Conservation (phyloP, 495 filamentous ascomycete genomes). For the Neurospora hispaniola region DNA sequence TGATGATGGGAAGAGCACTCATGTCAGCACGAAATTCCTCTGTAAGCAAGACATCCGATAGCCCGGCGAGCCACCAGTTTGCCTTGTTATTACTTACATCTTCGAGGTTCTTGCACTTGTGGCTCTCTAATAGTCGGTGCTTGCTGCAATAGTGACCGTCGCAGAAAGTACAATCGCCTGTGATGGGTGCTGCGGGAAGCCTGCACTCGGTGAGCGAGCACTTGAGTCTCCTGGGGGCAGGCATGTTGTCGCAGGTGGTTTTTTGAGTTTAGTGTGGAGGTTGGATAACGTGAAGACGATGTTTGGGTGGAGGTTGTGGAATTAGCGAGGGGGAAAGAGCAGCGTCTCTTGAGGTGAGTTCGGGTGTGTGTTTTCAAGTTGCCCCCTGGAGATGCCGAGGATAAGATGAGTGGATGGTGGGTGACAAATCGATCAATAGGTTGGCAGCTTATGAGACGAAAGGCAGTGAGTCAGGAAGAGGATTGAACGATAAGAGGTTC, state of each 20-base stretch:
- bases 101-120: conserved; percentile 88
- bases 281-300: conserved; percentile 5
- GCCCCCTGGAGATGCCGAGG: not conserved
- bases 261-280: not conserved
- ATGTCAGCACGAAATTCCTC: conserved; percentile 23
- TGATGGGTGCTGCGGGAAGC: conserved; percentile 74
- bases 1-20: conserved; percentile 17
- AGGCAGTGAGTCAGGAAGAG: not conserved
- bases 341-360: not conserved
- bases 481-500: not conserved
- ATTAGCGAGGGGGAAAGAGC: not conserved
- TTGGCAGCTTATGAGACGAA: not conserved
- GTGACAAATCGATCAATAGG: not conserved
- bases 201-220: conserved; percentile 87
- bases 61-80: conserved; percentile 41
- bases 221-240: conserved; percentile 63
- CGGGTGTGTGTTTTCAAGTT: not conserved
- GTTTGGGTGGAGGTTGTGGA: conserved; percentile 10
- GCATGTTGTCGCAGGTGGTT: conserved; percentile 37
- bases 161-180: conserved; percentile 95
- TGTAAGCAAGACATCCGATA: conserved; percentile 26
- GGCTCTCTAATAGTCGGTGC: conserved; percentile 86
- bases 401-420: conserved; percentile 8
- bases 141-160: conserved; percentile 85
- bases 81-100: conserved; percentile 45